Evolutionary conservation across 2,329 filamentous ascomycete genomes (phyloP).

Genomic region (Monilinia fructicola): DNA sequence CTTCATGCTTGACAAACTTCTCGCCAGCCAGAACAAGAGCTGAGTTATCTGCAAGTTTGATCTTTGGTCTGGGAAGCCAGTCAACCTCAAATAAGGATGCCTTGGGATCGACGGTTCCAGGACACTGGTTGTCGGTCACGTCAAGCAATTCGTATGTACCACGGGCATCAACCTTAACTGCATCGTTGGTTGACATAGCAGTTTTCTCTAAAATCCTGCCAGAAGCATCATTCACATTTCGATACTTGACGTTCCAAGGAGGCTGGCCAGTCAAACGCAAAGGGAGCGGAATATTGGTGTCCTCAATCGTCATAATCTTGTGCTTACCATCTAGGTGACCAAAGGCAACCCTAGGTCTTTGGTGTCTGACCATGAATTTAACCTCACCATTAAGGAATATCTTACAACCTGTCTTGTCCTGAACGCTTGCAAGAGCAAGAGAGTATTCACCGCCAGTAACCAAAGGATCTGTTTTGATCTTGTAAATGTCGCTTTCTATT

Average conservation of each 20-base stretch:
- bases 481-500: slow-evolving; percentile 63
- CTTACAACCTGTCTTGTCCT: slow-evolving; percentile 83
- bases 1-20: slow-evolving; percentile 70
- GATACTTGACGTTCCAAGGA: slow-evolving; percentile 80
- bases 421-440: slow-evolving; percentile 79
- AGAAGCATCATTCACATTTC: slow-evolving; percentile 58
- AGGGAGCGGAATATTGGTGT: slow-evolving; percentile 70
- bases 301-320: slow-evolving; percentile 72
- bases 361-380: slow-evolving; percentile 82
- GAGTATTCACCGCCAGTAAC: slow-evolving; percentile 86
- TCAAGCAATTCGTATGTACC: slow-evolving; percentile 80
- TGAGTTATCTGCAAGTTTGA: slow-evolving; percentile 65
- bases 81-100: slow-evolving; percentile 76
- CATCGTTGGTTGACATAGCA: slow-evolving; percentile 61
- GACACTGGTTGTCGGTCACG: slow-evolving; percentile 77
- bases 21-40: slow-evolving; percentile 56
- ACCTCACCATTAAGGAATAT: slow-evolving; percentile 81
- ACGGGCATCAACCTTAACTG: slow-evolving; percentile 61
- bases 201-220: slow-evolving; percentile 48
- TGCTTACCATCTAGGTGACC: slow-evolving; percentile 81
- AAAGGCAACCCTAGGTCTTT: slow-evolving; percentile 84
- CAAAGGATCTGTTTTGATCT: slow-evolving; percentile 73
- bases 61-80: slow-evolving; percentile 79
- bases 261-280: slow-evolving; percentile 81
- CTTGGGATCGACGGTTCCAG: slow-evolving; percentile 72